A percentile compares a stretch with the other conserved stretches of the same genome.
Conservation (phyloP, 2,329 filamentous ascomycete species). For the Cercospora berteroae region DNA sequence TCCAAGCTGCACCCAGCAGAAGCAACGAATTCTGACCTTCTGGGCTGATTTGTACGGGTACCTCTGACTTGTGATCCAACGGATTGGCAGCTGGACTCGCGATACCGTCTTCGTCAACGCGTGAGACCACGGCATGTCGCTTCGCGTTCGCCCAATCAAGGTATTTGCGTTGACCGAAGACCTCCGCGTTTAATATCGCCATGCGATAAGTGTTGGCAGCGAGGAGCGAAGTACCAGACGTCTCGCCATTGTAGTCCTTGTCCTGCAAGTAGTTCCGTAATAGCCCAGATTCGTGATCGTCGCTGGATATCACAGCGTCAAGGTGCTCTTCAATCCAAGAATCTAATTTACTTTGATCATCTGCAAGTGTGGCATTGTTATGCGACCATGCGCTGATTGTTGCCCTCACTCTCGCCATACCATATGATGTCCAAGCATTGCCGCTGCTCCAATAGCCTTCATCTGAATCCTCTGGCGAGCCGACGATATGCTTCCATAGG, state of each 20-base stretch:
- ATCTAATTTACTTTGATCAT: slow-evolving; percentile 34
- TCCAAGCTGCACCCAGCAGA: slow-evolving; percentile 44
- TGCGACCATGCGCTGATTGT: slow-evolving; percentile 41
- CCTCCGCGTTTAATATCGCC: slow-evolving; percentile 42
- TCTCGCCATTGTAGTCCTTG: slow-evolving; percentile 44
- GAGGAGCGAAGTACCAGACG: slow-evolving; percentile 49
- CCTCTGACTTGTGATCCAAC: slow-evolving; percentile 37
- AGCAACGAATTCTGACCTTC: slow-evolving; percentile 49
- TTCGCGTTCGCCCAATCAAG: slow-evolving; percentile 46
- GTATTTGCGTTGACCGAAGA: slow-evolving; percentile 39
- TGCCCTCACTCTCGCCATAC: slow-evolving; percentile 49
- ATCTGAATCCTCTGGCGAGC: slow-evolving; percentile 38
- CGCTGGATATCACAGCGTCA: slow-evolving; percentile 37
- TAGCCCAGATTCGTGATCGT: slow-evolving; percentile 41
- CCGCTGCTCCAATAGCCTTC: slow-evolving; percentile 48
- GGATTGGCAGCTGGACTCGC: slow-evolving; percentile 46
- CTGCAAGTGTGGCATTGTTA: slow-evolving; percentile 21
- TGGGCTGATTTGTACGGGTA: slow-evolving; percentile 33
- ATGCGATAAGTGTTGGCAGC: slow-evolving; percentile 48
- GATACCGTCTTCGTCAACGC: slow-evolving; percentile 42
- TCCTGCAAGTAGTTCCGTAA: slow-evolving; percentile 47
- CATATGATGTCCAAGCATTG: slow-evolving; percentile 51
- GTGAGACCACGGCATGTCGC: slow-evolving; percentile 38
- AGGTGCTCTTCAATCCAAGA: slow-evolving; percentile 41
- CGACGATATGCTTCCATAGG: slow-evolving; percentile 50